Conservation (phyloP, 2,329 filamentous ascomycete genomes). For the Colletotrichum tofieldiae region DNA sequence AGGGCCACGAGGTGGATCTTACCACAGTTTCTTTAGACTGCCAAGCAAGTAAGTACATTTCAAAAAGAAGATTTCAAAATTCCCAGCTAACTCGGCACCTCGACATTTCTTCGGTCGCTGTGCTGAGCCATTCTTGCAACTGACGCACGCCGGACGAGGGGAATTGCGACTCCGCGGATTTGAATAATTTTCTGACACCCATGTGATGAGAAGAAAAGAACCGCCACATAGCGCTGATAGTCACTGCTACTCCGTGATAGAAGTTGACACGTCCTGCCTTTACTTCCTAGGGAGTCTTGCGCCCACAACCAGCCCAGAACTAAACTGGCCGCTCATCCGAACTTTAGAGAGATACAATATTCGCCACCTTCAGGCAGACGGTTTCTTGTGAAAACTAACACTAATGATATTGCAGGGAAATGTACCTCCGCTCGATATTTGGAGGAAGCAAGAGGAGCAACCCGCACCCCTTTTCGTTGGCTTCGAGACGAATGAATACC, state of each 20-base stretch:
- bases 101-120: no score
- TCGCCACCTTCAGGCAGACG: background rate
- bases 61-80: no score
- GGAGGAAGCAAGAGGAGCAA: background rate
- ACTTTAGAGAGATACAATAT: background rate
- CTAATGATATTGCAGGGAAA: no score
- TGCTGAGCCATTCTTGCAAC: no score
- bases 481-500: background rate
- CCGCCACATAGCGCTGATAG: background rate
- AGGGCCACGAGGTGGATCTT: no score
- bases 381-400: no score
- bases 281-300: background rate
- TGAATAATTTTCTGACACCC: no score
- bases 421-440: background rate
- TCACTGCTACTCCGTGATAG: background rate
- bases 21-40: background rate
- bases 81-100: no score
- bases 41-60: no score
- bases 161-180: background rate
- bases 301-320: no score
- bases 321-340: background rate
- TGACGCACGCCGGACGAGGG: background rate
- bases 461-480: background rate
- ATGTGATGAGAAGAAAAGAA: background rate
- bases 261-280: background rate